phyloP scores from a whole-genome alignment of 108 stramenopile genomes.

The Epithemia pelagica region DNA sequence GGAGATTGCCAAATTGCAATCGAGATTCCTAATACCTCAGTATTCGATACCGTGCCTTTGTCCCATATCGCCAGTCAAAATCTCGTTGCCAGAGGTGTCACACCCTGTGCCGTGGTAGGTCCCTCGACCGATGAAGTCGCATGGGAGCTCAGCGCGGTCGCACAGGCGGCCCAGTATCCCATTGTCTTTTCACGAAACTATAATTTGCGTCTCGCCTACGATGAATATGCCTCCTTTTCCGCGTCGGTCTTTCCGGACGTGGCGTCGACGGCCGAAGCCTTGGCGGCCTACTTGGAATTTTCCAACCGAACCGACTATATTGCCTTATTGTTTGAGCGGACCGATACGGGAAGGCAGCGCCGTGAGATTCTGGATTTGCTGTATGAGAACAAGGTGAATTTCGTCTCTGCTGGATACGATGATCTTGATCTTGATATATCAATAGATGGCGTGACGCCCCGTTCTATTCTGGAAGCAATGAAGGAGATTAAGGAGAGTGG shows the following conservation, averaged over 20 bases:
- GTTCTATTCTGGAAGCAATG: not conserved
- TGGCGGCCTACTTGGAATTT: not conserved
- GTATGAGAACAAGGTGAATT: not conserved
- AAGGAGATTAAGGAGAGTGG: not conserved
- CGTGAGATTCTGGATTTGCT: not conserved
- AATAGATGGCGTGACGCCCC: not conserved
- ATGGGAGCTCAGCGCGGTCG: slow-evolving; percentile 3
- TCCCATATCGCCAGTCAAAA: not conserved
- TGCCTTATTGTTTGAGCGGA: not conserved
- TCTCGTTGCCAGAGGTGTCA: not conserved
- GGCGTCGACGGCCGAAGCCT: not conserved
- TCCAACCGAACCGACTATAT: not conserved
- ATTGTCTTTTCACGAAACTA: not conserved
- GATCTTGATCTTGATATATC: not conserved
- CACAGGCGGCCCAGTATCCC: slow-evolving; percentile 8
- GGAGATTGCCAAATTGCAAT: not conserved
- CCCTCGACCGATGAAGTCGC: slow-evolving; percentile 6
- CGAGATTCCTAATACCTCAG: not conserved
- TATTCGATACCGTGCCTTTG: not conserved
- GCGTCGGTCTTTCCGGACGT: slow-evolving; percentile 1
- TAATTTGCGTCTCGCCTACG: slow-evolving; percentile 2
- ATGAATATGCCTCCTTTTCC: not conserved
- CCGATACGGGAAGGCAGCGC: not conserved
- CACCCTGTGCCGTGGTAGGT: slow-evolving; percentile 12
- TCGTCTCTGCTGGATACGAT: not conserved